Conservation (phyloP, 768 basidiomycete species). For the Mycena indigotica region DNA sequence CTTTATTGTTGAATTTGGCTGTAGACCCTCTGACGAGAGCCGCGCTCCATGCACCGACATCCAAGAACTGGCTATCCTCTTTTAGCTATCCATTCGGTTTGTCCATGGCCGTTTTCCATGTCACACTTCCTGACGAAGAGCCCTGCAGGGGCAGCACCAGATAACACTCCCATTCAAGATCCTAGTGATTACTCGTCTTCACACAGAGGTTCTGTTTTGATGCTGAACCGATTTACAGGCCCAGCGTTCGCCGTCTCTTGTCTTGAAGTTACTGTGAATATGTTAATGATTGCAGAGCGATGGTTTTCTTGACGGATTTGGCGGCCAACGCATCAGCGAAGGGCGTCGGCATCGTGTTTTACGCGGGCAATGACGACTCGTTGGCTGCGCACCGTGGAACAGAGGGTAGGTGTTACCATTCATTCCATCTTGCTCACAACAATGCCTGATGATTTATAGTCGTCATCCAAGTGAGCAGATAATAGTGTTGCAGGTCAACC, state of each 20-base stretch:
- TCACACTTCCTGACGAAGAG: background rate
- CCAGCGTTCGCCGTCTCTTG: too few species aligned
- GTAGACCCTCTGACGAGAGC: conserved; percentile 50
- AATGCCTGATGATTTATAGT: too few species aligned
- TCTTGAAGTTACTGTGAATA: too few species aligned
- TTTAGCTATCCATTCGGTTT: conserved; percentile 37
- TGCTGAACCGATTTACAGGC: too few species aligned
- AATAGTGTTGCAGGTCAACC: too few species aligned
- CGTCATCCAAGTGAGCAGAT: conserved; percentile 38
- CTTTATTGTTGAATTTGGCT: background rate
- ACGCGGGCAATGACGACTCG: conserved; percentile 54
- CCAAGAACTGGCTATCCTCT: conserved; percentile 43
- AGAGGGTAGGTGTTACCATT: too few species aligned
- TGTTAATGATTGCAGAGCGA: too few species aligned
- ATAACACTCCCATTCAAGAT: conserved; percentile 5
- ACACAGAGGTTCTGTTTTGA: too few species aligned
- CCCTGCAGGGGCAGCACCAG: background rate
- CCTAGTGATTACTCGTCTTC: too few species aligned
- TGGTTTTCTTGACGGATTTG: conserved; percentile 47
- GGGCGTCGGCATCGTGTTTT: conserved; percentile 41
- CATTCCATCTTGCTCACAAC: too few species aligned
- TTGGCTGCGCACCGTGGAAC: conserved; percentile 47
- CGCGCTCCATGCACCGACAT: conserved; percentile 71
- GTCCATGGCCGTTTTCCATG: background rate
- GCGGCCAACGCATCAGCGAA: conserved; percentile 45